Evolutionary conservation across 1,284 basidiomycete genomes (phyloP), one percentile per base, ranked within the genome.

Genomic region (Abortiporus biennis): DNA sequence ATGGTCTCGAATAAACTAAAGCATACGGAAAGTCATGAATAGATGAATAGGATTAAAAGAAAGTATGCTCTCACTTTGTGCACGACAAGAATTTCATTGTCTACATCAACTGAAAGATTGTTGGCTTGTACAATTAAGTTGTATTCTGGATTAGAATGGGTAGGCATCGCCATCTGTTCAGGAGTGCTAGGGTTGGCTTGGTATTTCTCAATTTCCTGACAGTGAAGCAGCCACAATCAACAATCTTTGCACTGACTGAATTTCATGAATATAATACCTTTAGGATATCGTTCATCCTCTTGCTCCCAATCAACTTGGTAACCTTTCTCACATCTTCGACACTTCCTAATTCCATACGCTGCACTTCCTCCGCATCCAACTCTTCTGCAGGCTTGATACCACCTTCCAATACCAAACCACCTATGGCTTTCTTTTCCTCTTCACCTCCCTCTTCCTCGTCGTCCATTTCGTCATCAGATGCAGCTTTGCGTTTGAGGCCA

Each of bases 91-190:
- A 97, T 91, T 64, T 99, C 96, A 56, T 99, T 99, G 65, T 99
- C 96, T 1, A 99, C 85, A 54, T 99, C 96, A 15, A 99, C 96
- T 1, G 93, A 93, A 46, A 98, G 71, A 66, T 99, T 99, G 70
- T 99, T 99, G 11, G 95, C 92, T 52, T 91, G 83, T 2, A 99
- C 96, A 54, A 99, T 98, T 46, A 99, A 74, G 47, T 85, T 82
- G 66, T 99, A 99, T 64, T 99, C 96, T 1, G 92, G 91, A 59
- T 95, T 94, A 49, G 94, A 77, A 62, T 94, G 92, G 0, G 92
- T 80, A 11, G 91, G 88, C 30, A 74, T 71, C 2, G 76, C 76
- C 74, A 82, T 89, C 52, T 83, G 78, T 49, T 92, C 85, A 9
- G 80, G 73, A 1, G 91, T 82, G 37, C 81, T 82, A 2, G 85